Evolutionary conservation across 2,329 filamentous ascomycete genomes (phyloP).

Genomic region (Colletotrichum filicis): DNA sequence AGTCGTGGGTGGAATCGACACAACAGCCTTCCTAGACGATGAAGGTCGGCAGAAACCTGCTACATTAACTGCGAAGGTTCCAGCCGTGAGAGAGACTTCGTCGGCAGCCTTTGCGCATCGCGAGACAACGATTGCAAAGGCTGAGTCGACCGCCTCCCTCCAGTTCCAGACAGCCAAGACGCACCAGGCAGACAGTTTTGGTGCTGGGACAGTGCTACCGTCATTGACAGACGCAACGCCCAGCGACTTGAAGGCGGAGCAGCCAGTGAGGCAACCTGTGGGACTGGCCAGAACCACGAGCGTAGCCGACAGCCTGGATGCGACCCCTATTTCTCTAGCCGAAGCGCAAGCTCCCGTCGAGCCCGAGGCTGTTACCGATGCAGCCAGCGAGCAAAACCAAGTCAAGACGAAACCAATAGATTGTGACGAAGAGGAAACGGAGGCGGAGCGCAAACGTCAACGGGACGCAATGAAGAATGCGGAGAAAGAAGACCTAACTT

Average conservation of each 20-base stretch:
- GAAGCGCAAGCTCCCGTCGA: not conserved
- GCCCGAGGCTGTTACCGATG: not conserved
- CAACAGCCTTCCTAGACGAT: conserved; percentile 51
- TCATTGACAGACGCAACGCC: conserved; percentile 55
- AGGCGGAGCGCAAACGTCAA: conserved; percentile 32
- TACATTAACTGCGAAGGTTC: conserved; percentile 4
- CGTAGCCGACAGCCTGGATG: conserved; percentile 28
- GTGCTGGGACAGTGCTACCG: conserved; percentile 41
- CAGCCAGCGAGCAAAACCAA: conserved; percentile 22
- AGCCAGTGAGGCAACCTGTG: not conserved
- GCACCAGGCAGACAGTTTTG: conserved; percentile 44
- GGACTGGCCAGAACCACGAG: conserved; percentile 13
- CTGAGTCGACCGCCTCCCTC: conserved; percentile 44
- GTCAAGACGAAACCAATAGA: conserved; percentile 17
- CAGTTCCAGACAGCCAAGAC: conserved; percentile 56
- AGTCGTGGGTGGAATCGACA: conserved; percentile 44
- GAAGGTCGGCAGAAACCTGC: not conserved
- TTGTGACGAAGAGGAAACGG: conserved; percentile 27
- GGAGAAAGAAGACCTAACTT: conserved; percentile 54
- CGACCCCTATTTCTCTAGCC: conserved; percentile 12
- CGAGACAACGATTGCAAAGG: conserved; percentile 22
- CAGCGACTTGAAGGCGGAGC: conserved; percentile 51
- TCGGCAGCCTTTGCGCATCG: conserved; percentile 8
- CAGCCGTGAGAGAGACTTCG: conserved; percentile 12
- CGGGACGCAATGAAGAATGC: conserved; percentile 42